Conservation (phyloP, 768 basidiomycete genomes). For the Cystofilobasidium capitatum region DNA sequence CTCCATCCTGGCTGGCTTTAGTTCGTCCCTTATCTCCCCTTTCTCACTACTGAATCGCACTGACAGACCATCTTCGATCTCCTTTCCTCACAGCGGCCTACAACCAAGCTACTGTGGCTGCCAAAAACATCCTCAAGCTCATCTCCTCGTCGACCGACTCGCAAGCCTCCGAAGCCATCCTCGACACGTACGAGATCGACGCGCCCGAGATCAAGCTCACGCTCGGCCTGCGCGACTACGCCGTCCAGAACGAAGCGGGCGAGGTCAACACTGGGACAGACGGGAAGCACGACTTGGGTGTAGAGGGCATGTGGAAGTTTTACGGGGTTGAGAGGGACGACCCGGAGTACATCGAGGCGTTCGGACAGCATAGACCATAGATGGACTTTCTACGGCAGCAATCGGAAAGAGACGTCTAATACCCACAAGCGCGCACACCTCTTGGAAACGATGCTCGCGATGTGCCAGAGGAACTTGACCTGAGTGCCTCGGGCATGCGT, state of each 20-base stretch:
- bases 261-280: not conserved
- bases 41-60: not conserved
- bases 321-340: not conserved
- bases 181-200: conserved; percentile 20
- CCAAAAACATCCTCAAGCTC: conserved; percentile 35
- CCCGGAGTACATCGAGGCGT: not conserved
- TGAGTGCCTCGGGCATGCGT: too few species aligned
- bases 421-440: too few species aligned
- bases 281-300: conserved; percentile 14
- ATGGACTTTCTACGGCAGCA: too few species aligned
- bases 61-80: not conserved
- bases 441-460: too few species aligned
- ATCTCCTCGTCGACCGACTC: conserved; percentile 7
- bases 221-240: conserved; percentile 19
- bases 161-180: not conserved
- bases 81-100: conserved; percentile 30
- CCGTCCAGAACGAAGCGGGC: not conserved
- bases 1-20: conserved; percentile 40
- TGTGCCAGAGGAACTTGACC: too few species aligned
- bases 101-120: conserved; percentile 38
- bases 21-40: conserved; percentile 3
- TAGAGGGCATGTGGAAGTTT: conserved; percentile 17
- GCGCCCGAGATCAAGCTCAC: conserved; percentile 26
- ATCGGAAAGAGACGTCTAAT: too few species aligned
- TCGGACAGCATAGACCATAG: too few species aligned